phyloP scores from a whole-genome alignment of 2,329 filamentous ascomycete genomes.

The Pyricularia sp. region DNA sequence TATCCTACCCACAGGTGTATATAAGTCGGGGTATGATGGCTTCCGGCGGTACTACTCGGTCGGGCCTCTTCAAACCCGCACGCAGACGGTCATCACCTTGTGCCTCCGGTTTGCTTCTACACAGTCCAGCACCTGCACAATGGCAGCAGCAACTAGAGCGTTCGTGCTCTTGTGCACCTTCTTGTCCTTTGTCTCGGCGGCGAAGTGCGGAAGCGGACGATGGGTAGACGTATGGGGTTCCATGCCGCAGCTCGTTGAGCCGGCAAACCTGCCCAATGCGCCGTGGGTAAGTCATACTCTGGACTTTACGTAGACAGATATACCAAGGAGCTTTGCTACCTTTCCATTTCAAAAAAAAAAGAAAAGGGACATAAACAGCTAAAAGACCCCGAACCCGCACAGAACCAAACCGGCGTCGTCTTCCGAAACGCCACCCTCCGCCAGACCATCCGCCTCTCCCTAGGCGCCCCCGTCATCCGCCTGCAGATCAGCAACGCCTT shows the following conservation, averaged over 20 bases:
- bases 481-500: constrained; percentile 55
- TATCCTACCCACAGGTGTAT: not conserved
- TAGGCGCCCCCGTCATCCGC: constrained; percentile 42
- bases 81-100: not conserved
- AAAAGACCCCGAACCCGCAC: not conserved
- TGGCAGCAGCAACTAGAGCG: not conserved
- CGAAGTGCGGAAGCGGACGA: not conserved
- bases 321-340: not conserved
- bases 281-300: constrained; percentile 37
- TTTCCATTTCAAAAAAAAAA: no score
- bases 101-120: not conserved
- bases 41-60: no score
- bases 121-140: not conserved
- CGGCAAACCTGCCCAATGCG: constrained; percentile 44
- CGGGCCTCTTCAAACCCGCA: no score
- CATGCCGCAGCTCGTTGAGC: constrained; percentile 55
- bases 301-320: not conserved
- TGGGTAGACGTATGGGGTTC: constrained; percentile 55
- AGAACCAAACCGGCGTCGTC: constrained; percentile 42
- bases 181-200: not conserved
- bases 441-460: constrained; percentile 49
- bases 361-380: not conserved
- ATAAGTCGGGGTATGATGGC: not conserved
- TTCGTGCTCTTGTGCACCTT: constrained; percentile 4
- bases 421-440: constrained; percentile 52